Percentiles rank a stretch among this genome's conserved stretches.
These are phyloP conservation scores for Aspergillus ellipticus DNA, from an alignment of 495 filamentous ascomycete species.

Conservation along the genomic window DNA sequence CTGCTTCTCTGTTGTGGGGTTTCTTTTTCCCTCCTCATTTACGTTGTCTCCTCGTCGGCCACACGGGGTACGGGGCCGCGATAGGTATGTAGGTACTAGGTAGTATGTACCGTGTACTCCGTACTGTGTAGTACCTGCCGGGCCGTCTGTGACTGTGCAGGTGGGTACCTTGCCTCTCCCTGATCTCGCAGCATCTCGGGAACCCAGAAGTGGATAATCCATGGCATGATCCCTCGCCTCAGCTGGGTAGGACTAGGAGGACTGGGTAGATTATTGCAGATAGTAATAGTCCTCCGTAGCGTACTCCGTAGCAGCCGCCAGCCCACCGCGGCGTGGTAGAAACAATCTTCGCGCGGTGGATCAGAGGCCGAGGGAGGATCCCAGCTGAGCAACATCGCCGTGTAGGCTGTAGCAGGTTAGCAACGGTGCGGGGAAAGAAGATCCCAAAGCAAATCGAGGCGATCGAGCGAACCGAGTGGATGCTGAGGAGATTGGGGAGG, in stretches of 20 bases:
- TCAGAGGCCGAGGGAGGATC: background rate
- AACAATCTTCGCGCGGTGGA: background rate
- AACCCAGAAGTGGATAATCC: background rate
- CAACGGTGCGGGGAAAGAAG: constrained; percentile 25
- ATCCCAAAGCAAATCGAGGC: constrained; percentile 20
- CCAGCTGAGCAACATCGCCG: background rate
- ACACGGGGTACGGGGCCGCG: no score
- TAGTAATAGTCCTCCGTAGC: no score
- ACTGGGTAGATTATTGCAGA: no score
- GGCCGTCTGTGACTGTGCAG: background rate
- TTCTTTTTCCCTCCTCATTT: background rate
- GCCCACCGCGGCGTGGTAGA: background rate
- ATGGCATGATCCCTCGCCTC: constrained; percentile 5
- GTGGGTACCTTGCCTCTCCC: background rate
- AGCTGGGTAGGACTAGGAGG: background rate
- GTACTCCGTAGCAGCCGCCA: background rate
- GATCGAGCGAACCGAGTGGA: constrained; percentile 20
- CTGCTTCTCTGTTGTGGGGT: background rate
- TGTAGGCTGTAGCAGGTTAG: background rate
- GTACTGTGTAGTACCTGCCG: no score
- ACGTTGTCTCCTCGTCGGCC: background rate
- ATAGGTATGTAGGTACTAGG: background rate
- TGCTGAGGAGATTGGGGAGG: constrained; percentile 12
- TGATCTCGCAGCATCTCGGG: background rate
- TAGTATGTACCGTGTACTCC: no score